Conservation (phyloP, 2,329 filamentous ascomycete genomes). For the Didymella segeticola region DNA sequence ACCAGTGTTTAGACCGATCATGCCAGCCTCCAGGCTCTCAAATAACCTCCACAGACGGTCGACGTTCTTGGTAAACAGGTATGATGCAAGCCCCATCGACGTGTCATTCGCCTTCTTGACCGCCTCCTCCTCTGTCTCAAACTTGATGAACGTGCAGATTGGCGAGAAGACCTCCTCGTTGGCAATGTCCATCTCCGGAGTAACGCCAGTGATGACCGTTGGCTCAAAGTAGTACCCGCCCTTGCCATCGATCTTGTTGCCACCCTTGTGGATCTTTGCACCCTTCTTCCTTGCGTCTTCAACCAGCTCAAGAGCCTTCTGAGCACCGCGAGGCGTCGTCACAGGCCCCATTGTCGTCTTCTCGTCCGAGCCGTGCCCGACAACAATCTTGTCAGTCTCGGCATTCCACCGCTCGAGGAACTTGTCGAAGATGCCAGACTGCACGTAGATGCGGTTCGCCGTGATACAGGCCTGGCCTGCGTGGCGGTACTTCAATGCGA, state of each 20-base stretch:
- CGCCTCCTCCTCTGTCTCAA: constrained; percentile 70
- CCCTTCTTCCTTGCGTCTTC: constrained; percentile 69
- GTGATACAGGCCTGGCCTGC: constrained; percentile 71
- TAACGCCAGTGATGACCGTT: constrained; percentile 68
- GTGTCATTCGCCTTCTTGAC: constrained; percentile 67
- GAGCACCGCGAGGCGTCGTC: constrained; percentile 62
- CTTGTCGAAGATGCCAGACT: constrained; percentile 66
- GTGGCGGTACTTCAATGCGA: constrained; percentile 63
- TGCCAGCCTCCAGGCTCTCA: constrained; percentile 72
- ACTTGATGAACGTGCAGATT: constrained; percentile 67
- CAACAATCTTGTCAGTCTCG: constrained; percentile 61
- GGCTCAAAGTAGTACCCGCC: constrained; percentile 74
- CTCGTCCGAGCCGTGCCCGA: constrained; percentile 67
- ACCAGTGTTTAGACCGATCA: constrained; percentile 72
- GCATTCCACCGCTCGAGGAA: constrained; percentile 63
- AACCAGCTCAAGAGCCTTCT: constrained; percentile 66
- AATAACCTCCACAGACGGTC: constrained; percentile 70
- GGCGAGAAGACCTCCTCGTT: constrained; percentile 72
- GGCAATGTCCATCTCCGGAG: constrained; percentile 62
- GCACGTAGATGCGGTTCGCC: constrained; percentile 70
- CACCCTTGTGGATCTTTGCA: constrained; percentile 69
- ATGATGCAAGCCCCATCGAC: constrained; percentile 69
- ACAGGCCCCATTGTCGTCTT: constrained; percentile 66
- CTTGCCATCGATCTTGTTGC: constrained; percentile 55
- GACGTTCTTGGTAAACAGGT: constrained; percentile 72